Base-by-base conservation (phyloP, 2,329 filamentous ascomycete species). In the Bipolaris bicolor region DNA sequence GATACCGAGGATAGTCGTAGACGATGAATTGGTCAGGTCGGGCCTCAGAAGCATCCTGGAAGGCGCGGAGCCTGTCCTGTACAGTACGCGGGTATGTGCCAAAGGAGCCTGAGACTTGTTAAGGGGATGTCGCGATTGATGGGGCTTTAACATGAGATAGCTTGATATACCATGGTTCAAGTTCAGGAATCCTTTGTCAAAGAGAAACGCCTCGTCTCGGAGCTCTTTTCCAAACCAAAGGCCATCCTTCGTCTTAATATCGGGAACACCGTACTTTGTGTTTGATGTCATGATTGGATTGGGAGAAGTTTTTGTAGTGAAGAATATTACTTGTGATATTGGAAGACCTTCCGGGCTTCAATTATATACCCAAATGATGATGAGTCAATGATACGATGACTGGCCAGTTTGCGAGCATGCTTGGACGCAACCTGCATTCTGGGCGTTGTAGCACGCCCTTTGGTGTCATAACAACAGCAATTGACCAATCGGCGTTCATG, bases 1-100 rank as follows among this genome's bases (percentile, higher is more conserved):
- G 82, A 9, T 87, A 79, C 3, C 77, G 68, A 0, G 87, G 83
- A 61, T 87, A 87, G 2, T 85, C 81, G 71, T 89, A 90, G 22
- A 90, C 86, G 70, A 94, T 87, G 79, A 92, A 97, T 6, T 78
- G 74, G 76, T 97, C 93, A 0, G 92, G 91, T 0, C 80, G 81
- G 1, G 83, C 79, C 78, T 97, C 92, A 34, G 82, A 79, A 3
- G 80, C 77, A 60, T 88, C 84, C 71, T 93, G 88, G 68, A 88
- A 90, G n/a, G 80, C 69, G 15, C 84, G 86, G 18, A 89, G 82
- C 48, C 81, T 82, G 13, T 83, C 76, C 15, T 82, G 84, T 57
- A 97, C 82, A 18, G 77, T 72, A 9, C 77, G 79, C 3, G 93
- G 92, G 66, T 88, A 87, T 1, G 88, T 88, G 33, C 93, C 93